These are phyloP conservation scores for Zoysia matrella DNA, from an alignment of 202 grass and related monocot genomes.

Conservation along the genomic window DNA sequence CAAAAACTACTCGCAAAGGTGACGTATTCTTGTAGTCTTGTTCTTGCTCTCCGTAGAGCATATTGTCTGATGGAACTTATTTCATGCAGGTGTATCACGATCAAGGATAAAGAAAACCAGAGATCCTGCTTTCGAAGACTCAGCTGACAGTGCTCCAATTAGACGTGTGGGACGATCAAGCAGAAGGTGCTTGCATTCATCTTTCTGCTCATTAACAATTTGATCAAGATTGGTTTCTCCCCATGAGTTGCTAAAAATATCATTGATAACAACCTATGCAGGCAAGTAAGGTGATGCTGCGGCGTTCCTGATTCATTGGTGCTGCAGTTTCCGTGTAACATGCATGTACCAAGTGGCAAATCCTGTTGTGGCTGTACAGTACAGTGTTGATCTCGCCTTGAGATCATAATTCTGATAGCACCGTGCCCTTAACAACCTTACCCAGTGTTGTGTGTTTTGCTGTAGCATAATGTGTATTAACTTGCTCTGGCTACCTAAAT, in stretches of 20 bases:
- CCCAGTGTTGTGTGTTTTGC: neutral
- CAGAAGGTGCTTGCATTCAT: constrained; percentile 53
- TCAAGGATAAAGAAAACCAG: constrained; percentile 52
- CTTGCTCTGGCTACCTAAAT: neutral
- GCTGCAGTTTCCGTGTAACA: neutral
- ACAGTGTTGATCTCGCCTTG: constrained; percentile 33
- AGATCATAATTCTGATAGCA: constrained; percentile 19
- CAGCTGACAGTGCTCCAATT: constrained; percentile 40
- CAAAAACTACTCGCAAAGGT: constrained; percentile 58
- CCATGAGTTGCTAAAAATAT: constrained; percentile 1
- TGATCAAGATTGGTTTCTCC: neutral
- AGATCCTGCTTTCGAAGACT: constrained; percentile 48
- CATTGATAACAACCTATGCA: constrained; percentile 29
- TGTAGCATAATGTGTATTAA: neutral
- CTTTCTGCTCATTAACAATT: neutral
- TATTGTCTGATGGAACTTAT: constrained; percentile 24
- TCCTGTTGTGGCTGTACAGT: neutral
- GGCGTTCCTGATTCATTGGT: neutral
- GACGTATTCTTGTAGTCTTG: neutral
- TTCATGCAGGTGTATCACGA: constrained; percentile 48
- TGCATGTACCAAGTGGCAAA: constrained; percentile 4
- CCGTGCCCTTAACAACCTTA: neutral
- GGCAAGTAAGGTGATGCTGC: constrained; percentile 19
- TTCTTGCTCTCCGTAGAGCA: neutral
- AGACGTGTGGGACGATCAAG: constrained; percentile 52